Percentiles rank a stretch among this genome's conserved stretches.
Evolutionary conservation across 2,329 filamentous ascomycete species (phyloP).

Genomic region (Beauveria australis): DNA sequence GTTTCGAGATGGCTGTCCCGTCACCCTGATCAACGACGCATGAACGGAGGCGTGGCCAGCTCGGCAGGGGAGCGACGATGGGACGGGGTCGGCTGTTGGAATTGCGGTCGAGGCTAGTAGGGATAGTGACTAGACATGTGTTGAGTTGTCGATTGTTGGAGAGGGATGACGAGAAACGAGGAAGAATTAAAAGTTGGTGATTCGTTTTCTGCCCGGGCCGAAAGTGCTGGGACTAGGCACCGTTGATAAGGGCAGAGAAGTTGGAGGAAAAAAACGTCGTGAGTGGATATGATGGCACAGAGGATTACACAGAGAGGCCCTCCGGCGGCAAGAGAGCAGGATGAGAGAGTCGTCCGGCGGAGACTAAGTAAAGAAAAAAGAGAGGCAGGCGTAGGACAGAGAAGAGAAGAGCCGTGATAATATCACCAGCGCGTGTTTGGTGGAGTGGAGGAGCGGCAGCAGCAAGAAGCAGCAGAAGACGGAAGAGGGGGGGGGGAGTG

Average conservation of each 20-base stretch:
- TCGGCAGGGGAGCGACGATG: conserved; percentile 2
- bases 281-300: not conserved
- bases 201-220: not conserved
- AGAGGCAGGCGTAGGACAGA: not conserved
- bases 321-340: not conserved
- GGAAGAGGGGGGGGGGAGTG: too few species aligned
- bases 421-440: not conserved
- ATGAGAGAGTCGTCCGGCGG: not conserved
- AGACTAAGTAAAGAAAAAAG: not conserved
- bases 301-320: not conserved
- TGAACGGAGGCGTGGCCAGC: conserved; percentile 16
- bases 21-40: conserved; percentile 42
- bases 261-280: not conserved
- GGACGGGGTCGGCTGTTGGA: not conserved
- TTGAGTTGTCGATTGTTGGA: not conserved
- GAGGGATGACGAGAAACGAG: not conserved
- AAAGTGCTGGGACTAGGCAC: not conserved
- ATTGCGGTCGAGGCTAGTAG: not conserved
- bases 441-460: not conserved
- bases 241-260: too few species aligned
- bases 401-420: not conserved
- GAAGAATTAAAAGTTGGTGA: not conserved
- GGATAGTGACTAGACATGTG: not conserved
- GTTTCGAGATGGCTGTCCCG: conserved; percentile 32
- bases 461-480: not conserved